Evolutionary conservation across 2,329 filamentous ascomycete species (phyloP).

Genomic region (Tricladium varicosporioides): DNA sequence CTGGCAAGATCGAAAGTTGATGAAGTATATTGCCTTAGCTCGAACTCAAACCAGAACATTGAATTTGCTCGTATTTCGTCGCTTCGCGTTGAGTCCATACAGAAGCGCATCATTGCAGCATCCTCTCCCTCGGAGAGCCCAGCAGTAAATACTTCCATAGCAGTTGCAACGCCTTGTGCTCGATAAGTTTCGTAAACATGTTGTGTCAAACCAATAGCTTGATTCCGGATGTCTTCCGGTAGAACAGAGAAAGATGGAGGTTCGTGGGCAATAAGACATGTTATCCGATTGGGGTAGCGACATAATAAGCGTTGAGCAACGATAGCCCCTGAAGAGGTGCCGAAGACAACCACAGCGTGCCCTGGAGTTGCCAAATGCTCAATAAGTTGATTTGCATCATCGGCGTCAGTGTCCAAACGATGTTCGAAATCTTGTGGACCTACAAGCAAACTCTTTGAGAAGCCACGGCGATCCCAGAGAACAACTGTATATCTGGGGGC

Average conservation of each 20-base stretch:
- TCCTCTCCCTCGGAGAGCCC: constrained; percentile 4
- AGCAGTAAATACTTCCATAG: neutral
- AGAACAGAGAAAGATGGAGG: constrained; percentile 6
- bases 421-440: constrained; percentile 29
- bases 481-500: constrained; percentile 29
- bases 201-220: constrained; percentile 2
- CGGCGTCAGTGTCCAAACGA: constrained; percentile 32
- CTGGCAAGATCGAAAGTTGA: too few relatives aligned
- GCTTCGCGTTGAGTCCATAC: constrained; percentile 11
- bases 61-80: constrained; percentile 16
- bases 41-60: constrained; percentile 19
- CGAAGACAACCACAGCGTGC: too few relatives aligned
- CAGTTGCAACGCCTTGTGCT: neutral
- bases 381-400: constrained; percentile 30
- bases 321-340: constrained; percentile 20
- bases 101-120: constrained; percentile 2
- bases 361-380: too few relatives aligned
- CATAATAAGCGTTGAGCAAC: constrained; percentile 11
- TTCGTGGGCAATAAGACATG: constrained; percentile 8
- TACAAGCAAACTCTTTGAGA: constrained; percentile 22
- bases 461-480: constrained; percentile 33
- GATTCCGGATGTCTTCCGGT: neutral
- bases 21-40: constrained; percentile 15
- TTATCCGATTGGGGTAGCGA: constrained; percentile 12
- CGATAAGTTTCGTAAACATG: constrained; percentile 12